phyloP scores from a whole-genome alignment of 495 filamentous ascomycete genomes.

The Glonium stellatum region DNA sequence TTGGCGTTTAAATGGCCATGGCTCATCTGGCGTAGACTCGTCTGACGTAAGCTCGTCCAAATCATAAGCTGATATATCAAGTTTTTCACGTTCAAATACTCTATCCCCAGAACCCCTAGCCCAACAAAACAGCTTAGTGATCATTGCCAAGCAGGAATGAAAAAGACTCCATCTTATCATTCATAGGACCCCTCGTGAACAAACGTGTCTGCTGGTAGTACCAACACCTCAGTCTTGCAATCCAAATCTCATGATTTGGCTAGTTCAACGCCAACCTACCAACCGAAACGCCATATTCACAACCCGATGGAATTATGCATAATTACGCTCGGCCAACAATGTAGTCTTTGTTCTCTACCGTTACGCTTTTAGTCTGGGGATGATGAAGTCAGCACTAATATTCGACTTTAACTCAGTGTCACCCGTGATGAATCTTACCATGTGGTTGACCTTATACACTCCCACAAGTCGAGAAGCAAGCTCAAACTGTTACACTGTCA shows the following conservation, averaged over 20 bases:
- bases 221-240: neutral
- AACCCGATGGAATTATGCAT: neutral
- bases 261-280: neutral
- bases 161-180: neutral
- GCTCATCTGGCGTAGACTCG: no score
- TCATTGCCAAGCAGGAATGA: no score
- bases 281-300: neutral
- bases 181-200: neutral
- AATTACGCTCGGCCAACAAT: conserved; percentile 41
- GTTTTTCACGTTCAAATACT: no score
- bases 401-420: neutral
- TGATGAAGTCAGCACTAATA: neutral
- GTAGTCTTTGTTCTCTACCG: conserved; percentile 88
- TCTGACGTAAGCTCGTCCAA: no score
- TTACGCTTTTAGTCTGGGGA: conserved; percentile 74
- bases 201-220: neutral
- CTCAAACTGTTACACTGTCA: conserved; percentile 54
- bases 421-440: conserved; percentile 47
- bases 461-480: conserved; percentile 87
- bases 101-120: no score
- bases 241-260: no score
- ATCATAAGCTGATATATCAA: no score
- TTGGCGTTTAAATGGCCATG: no score
- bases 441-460: conserved; percentile 99
- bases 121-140: no score